A percentile compares a stretch with the other conserved stretches of the same genome.
These are phyloP conservation scores for Salix udensis DNA, from an alignment of 345 rosid species.

Conservation along the genomic window DNA sequence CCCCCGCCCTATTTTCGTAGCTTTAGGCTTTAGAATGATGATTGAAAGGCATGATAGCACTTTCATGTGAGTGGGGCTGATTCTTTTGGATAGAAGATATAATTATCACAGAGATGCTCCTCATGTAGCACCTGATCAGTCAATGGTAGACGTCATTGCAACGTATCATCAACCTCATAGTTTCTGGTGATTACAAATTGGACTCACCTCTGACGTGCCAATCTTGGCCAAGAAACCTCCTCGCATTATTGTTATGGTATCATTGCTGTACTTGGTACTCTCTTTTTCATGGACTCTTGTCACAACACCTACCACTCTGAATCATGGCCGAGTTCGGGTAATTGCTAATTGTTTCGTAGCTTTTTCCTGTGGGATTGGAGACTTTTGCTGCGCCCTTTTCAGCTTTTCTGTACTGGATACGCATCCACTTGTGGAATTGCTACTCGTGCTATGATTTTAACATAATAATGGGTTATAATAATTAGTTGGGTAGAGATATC, in stretches of 20 bases:
- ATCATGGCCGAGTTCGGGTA: neutral
- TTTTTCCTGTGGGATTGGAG: conserved; percentile 8
- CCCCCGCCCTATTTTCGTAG: neutral
- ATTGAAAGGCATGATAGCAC: neutral
- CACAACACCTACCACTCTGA: conserved; percentile 6
- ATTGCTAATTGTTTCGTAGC: neutral
- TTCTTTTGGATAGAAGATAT: neutral
- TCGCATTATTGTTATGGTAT: neutral
- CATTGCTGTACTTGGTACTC: conserved; percentile 6
- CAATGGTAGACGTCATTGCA: neutral
- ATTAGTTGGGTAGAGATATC: neutral
- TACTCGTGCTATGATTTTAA: neutral
- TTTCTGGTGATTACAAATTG: neutral
- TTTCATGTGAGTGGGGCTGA: conserved; percentile 14
- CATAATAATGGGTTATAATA: neutral
- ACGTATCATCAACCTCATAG: neutral
- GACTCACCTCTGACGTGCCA: neutral
- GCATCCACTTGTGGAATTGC: neutral
- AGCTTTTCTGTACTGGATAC: neutral
- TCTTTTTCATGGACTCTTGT: conserved; percentile 3
- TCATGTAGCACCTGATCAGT: neutral
- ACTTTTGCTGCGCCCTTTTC: neutral
- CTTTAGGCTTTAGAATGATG: neutral
- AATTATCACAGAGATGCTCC: neutral
- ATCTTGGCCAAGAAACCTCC: neutral